Evolutionary conservation across 208 protist genomes (phyloP).

Genomic region (Paratrypanosoma confusum): DNA sequence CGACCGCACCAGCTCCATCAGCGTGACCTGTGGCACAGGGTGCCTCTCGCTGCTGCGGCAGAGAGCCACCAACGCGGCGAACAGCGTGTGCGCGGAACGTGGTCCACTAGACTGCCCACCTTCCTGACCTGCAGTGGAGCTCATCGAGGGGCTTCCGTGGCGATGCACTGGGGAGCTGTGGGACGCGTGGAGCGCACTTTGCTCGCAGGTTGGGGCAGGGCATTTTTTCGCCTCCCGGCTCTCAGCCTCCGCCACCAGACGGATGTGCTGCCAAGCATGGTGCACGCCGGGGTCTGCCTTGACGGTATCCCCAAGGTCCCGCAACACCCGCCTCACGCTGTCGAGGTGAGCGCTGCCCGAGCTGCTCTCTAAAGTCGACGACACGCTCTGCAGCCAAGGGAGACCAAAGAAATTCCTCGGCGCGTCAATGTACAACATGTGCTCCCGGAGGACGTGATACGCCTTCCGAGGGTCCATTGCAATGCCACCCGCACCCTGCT

Average conservation of each 20-base stretch:
- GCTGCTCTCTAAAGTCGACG: constrained; percentile 6
- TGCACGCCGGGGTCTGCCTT: too few species aligned
- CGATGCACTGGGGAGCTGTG: too few species aligned
- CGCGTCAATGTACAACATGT: constrained; percentile 12
- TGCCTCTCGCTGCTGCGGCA: constrained; percentile 7
- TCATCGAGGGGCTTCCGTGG: too few species aligned
- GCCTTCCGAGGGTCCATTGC: constrained; percentile 4
- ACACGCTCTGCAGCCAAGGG: neutral
- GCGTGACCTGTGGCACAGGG: constrained; percentile 8
- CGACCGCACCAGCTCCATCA: constrained; percentile 9
- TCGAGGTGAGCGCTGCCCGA: constrained; percentile 6
- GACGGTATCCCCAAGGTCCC: too few species aligned
- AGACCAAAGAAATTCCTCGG: neutral
- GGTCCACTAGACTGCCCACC: neutral
- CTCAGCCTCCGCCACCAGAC: too few species aligned
- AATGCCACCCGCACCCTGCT: too few species aligned
- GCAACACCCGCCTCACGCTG: constrained; percentile 9
- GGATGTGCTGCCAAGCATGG: too few species aligned
- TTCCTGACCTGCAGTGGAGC: too few species aligned
- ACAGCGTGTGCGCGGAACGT: neutral
- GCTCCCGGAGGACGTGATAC: constrained; percentile 6
- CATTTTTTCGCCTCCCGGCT: too few species aligned
- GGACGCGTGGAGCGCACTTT: too few species aligned
- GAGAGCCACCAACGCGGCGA: constrained; percentile 6
- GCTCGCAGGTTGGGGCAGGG: too few species aligned